Percentiles rank a stretch among this genome's conserved stretches.
Evolutionary conservation across 1,284 basidiomycete genomes (phyloP).

Genomic region (Gymnopus androsaceus): DNA sequence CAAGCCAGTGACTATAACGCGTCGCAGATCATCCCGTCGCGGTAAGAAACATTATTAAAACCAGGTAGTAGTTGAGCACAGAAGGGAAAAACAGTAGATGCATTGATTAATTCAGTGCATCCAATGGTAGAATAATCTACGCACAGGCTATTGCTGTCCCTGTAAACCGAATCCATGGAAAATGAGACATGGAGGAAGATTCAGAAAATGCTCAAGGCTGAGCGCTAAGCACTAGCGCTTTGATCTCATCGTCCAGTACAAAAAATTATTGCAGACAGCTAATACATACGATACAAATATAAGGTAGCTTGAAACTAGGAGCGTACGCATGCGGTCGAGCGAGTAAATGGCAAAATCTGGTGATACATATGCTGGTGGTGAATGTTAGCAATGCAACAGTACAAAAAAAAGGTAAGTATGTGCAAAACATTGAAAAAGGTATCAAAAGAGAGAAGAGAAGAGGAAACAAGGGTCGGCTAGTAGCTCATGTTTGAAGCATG

Average conservation of each 20-base stretch:
- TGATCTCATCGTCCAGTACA: too few species aligned
- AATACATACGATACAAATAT: not conserved
- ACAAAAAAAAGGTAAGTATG: not conserved
- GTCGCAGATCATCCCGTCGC: too few species aligned
- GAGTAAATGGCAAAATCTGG: not conserved
- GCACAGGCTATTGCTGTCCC: conserved; percentile 47
- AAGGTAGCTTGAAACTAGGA: not conserved
- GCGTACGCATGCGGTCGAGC: too few species aligned
- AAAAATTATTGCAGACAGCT: too few species aligned
- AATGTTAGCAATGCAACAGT: not conserved
- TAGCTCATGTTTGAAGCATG: not conserved
- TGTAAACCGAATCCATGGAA: conserved; percentile 57
- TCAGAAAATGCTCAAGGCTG: not conserved
- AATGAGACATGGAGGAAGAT: conserved; percentile 27
- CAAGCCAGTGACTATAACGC: conserved; percentile 57
- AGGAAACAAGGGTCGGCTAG: not conserved
- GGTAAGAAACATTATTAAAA: too few species aligned
- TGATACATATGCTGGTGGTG: not conserved
- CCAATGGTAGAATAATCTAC: too few species aligned
- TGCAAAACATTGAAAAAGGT: not conserved
- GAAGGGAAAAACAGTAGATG: conserved; percentile 8
- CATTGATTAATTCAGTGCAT: not conserved
- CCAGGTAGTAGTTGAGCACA: conserved; percentile 7
- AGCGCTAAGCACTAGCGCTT: too few species aligned
- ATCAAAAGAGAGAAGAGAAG: not conserved